These are phyloP conservation scores for Pseudopyricularia cyperi DNA, from an alignment of 2,329 filamentous ascomycete species.

Conservation along the genomic window DNA sequence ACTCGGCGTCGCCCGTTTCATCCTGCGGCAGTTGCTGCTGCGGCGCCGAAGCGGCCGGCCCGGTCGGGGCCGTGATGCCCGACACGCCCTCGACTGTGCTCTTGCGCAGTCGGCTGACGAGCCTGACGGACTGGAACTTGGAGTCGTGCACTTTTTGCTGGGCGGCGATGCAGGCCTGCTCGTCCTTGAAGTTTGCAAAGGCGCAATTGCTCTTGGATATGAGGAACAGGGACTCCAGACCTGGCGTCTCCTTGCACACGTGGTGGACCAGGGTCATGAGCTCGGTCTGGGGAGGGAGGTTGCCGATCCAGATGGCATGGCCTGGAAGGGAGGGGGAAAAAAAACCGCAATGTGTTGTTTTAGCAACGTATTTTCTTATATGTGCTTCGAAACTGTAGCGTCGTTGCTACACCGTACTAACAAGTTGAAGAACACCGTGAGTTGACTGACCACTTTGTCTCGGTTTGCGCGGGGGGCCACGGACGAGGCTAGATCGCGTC, in stretches of 20 bases:
- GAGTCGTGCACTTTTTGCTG: conserved; percentile 84
- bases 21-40: conserved; percentile 1
- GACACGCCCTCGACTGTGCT: conserved; percentile 31
- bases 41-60: conserved; percentile 27
- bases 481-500: conserved; percentile 23
- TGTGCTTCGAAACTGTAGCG: too few relatives aligned
- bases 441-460: conserved; percentile 44
- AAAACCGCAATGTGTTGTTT: background rate
- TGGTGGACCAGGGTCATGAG: conserved; percentile 81
- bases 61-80: conserved; percentile 39
- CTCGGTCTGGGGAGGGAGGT: conserved; percentile 72
- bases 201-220: conserved; percentile 97
- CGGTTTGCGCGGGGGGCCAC: conserved; percentile 42
- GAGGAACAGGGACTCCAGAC: conserved; percentile 80
- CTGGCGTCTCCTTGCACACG: conserved; percentile 65
- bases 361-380: too few relatives aligned
- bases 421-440: background rate
- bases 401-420: background rate
- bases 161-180: conserved; percentile 59
- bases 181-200: conserved; percentile 88
- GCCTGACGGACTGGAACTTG: conserved; percentile 68
- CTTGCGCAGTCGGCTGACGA: conserved; percentile 72
- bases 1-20: background rate
- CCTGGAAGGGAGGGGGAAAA: too few relatives aligned
- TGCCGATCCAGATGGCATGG: conserved; percentile 92